Base-by-base conservation (phyloP, 1,284 basidiomycete species). In the Ustilago hordei region DNA sequence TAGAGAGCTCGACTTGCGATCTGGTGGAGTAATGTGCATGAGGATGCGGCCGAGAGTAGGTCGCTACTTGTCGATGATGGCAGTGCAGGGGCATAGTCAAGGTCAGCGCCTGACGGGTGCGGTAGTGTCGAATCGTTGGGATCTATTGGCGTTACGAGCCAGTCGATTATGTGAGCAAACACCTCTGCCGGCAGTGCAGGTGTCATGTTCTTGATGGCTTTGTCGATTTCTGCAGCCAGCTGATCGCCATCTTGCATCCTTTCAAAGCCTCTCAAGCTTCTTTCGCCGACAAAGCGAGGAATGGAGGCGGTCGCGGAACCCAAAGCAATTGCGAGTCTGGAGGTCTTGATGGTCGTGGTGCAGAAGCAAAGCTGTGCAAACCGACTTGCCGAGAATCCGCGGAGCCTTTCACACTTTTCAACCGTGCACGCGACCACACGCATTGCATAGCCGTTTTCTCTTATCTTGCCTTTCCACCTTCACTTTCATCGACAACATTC, bases 121-220 rank as follows among this genome's bases (percentile, higher is more conserved):
- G 71, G 71, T 17, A 69, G 19, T 2, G 71, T 73, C 15, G 71
- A 74, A 3, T 66, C 59, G 45, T 65, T 60, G 3, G n/a, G 62
- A 36, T 69, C 71, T 11, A 69, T 39, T 0, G 43, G 36, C 9
- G 61, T 63, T 8, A 69, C 52, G 43, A 74, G 66, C 6, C 47
- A 53, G 2, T 60, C n/a, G 2, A 74, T 52, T 57, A 74, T 69
- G 55, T 64, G 52, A 28, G 71, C 43, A 8, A 74, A 28, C 8
- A 74, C 35, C 52, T 74, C 71, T 28, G 71, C 63, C 35, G 71
- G 71, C n/a, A 74, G 56, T 9, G 66, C 55, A 12, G 62, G 67
- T 32, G 45, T 45, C 63, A 36, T 45, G 19, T n/a, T 45, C 13
- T 55, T 34, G 19, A 41, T 13, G 38, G 59, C 36, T 36, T 43